A percentile compares a stretch with the other conserved stretches of the same genome.
These are phyloP conservation scores for Leishmania aethiopica DNA, from an alignment of 208 protist genomes.

Conservation along the genomic window DNA sequence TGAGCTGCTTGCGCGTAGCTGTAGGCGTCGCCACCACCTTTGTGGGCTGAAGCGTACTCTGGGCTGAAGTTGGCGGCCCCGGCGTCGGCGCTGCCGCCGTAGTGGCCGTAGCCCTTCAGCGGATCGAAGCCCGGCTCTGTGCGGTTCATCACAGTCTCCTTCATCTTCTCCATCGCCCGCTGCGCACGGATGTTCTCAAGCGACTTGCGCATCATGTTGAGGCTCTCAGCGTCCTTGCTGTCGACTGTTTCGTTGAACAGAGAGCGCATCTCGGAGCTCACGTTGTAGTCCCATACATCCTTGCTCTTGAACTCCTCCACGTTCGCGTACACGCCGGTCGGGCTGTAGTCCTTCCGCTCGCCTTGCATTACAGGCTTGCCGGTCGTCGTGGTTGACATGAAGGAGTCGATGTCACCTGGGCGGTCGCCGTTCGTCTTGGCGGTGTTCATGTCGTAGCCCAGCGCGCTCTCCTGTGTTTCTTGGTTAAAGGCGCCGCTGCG, in stretches of 20 bases:
- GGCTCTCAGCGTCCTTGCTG: conserved; percentile 73
- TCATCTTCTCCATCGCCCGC: conserved; percentile 86
- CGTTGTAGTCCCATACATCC: conserved; percentile 83
- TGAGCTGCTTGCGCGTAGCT: conserved; percentile 20
- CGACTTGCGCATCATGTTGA: conserved; percentile 88
- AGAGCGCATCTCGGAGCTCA: conserved; percentile 74
- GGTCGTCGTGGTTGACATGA: conserved; percentile 43
- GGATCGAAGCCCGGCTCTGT: conserved; percentile 26
- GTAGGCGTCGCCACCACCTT: conserved; percentile 10
- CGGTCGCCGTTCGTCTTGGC: conserved; percentile 78
- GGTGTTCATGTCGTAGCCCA: conserved; percentile 89
- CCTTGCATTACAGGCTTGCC: conserved; percentile 76
- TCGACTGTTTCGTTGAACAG: conserved; percentile 75
- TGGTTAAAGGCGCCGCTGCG: conserved; percentile 85
- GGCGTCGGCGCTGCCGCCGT: conserved; percentile 42
- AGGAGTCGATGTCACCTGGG: conserved; percentile 64
- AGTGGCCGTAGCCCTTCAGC: conserved; percentile 47
- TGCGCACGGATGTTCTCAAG: conserved; percentile 85
- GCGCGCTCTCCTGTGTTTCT: conserved; percentile 83
- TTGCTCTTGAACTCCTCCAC: conserved; percentile 84
- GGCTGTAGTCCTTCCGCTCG: conserved; percentile 82
- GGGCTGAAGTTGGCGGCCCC: conserved; percentile 56
- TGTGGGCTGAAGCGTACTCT: conserved; percentile 23
- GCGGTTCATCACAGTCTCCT: conserved; percentile 75
- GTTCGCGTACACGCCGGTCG: conserved; percentile 76